Percentiles rank a stretch among this genome's conserved stretches.
Evolutionary conservation across 1,139 yeast species (phyloP).

Genomic region (Pichia sp.): DNA sequence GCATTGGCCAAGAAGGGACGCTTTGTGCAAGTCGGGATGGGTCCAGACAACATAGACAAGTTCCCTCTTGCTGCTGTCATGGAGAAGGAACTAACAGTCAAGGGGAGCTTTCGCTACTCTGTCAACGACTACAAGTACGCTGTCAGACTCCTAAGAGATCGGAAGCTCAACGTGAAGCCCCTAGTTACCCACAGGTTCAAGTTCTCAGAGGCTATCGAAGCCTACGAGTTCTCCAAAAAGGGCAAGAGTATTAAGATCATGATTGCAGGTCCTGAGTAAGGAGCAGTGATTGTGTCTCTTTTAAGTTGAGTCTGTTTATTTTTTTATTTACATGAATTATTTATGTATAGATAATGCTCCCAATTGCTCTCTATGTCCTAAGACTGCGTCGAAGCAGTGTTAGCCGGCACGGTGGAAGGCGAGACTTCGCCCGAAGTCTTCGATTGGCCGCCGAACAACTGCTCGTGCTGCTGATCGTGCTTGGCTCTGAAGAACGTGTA

Average conservation of each 20-base stretch:
- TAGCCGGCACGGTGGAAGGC: neutral
- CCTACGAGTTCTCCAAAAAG: slow-evolving; percentile 62
- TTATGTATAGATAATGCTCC: neutral
- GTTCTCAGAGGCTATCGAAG: slow-evolving; percentile 72
- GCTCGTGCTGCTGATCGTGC: slow-evolving; percentile 29
- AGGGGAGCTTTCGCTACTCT: slow-evolving; percentile 79
- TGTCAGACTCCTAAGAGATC: slow-evolving; percentile 60
- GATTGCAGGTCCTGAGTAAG: slow-evolving; percentile 45
- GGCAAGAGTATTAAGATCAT: slow-evolving; percentile 60
- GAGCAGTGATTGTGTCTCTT: neutral
- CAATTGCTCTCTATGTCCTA: neutral
- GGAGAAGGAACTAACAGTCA: slow-evolving; percentile 63
- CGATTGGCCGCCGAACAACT: slow-evolving; percentile 20
- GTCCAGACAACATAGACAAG: slow-evolving; percentile 39
- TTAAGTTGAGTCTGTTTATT: neutral
- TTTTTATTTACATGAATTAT: neutral
- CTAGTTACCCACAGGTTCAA: slow-evolving; percentile 75
- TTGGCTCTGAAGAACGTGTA: slow-evolving; percentile 83
- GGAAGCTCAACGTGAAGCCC: slow-evolving; percentile 56
- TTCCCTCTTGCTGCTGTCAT: slow-evolving; percentile 75
- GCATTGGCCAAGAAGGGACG: slow-evolving; percentile 46
- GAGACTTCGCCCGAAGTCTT: neutral
- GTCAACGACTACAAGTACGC: slow-evolving; percentile 75
- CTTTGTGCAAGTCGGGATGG: slow-evolving; percentile 58
- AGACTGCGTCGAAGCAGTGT: neutral